Base-by-base conservation (phyloP, 2,329 filamentous ascomycete species). In the Thermoascus crustaceus region DNA sequence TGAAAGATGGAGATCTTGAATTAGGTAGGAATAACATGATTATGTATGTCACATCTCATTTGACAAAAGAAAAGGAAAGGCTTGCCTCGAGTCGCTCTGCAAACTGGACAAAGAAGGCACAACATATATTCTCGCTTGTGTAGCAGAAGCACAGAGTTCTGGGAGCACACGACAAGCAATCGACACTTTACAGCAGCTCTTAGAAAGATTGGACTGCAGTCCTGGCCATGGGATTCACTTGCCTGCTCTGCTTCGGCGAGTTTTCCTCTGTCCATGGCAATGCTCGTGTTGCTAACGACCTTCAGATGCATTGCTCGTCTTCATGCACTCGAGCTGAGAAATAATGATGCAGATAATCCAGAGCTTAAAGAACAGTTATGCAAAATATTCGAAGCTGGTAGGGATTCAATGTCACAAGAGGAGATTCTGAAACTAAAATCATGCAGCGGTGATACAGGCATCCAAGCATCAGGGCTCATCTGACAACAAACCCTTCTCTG, bases 71-170 rank as follows among this genome's bases (percentile, higher is more conserved):
- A 58, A 66, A 13, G 69, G 77, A 9, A 32, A 7, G n/a, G 13
- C 10, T 30, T 85, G 80, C 49, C 69, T 94, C 2, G 64, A 76
- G 17, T 55, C 61, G 2, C 63, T 94, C 17, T 72, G 69, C 37
- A 67, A 67, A n/a, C 54, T 65, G 5, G 66, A 69, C 0, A 54
- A 64, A 1, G 68, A 72, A 14, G 72, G 79, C 21, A 65, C 68
- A 13, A 76, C 77, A 9, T 74, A 86, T 27, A 66, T 95, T 1
- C 86, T 88, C 44, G 83, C 85, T 1, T 94, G 87, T 48, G 75
- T 85, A 14, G 64, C 85, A 18, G 85, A 93, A 55, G 82, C 85
- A 2, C 78, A 87, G 32, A 68, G 76, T 42, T 64, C 66, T 1
- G 76, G 78, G 0, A 75, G 85, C 41, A 78, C 72, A 33, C 43